These are phyloP conservation scores for Onygena corvina DNA, from an alignment of 2,329 filamentous ascomycete genomes.

Conservation along the genomic window DNA sequence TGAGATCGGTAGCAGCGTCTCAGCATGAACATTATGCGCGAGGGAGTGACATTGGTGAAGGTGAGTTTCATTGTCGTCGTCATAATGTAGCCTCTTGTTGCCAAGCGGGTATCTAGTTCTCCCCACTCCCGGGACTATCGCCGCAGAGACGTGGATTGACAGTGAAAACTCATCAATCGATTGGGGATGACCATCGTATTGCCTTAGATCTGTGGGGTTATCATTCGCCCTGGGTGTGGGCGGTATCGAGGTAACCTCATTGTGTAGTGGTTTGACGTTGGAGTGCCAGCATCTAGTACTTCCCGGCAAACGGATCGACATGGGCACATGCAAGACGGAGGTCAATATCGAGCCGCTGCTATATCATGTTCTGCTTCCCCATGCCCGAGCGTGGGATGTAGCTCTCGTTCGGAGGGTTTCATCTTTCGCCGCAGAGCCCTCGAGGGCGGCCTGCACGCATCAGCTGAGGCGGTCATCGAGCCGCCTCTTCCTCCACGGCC, in stretches of 20 bases:
- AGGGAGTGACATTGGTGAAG: neutral
- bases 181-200: too few species aligned
- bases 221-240: too few species aligned
- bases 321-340: neutral
- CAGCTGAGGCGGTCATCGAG: constrained; percentile 1
- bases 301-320: neutral
- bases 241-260: too few species aligned
- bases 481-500: neutral
- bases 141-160: neutral
- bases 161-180: too few species aligned
- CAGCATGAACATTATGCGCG: neutral
- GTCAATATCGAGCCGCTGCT: neutral
- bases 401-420: neutral
- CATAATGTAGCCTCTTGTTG: too few species aligned
- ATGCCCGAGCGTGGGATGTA: neutral
- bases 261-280: neutral
- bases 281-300: neutral
- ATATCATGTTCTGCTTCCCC: neutral
- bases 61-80: neutral
- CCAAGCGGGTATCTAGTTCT: neutral
- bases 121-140: neutral
- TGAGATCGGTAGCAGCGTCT: neutral
- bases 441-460: neutral
- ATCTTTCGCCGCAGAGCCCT: neutral
- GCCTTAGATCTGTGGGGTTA: too few species aligned